Evolutionary conservation across 768 basidiomycete genomes (phyloP), one percentile per base, ranked within the genome.

Genomic region (Lepiota venenata): DNA sequence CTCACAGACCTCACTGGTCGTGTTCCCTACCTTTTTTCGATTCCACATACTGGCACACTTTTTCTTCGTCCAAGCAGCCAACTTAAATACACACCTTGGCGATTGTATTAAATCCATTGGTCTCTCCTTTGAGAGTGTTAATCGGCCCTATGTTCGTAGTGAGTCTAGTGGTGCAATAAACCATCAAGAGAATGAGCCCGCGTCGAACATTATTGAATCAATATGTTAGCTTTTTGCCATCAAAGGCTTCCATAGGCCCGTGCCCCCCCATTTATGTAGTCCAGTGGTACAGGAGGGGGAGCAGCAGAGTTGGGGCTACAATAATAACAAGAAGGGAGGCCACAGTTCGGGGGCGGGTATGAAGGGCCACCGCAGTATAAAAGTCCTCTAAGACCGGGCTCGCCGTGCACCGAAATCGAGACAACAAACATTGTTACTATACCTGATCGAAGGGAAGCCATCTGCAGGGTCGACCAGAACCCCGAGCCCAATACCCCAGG

Each of bases 31-130:
- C 65, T 64, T 15, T 38, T 69, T 25, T 38, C 32, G 1, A 10
- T 21, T 47, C 49, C 43, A 50, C 27, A 60, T 45, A 38, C 56
- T 56, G 12, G 63, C 58, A 1, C 67, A 68, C 50, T 55, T 61
- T 5, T 74, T 75, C 61, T 25, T 78, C 16, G 58, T 76, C 1
- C 75, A 76, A 60, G 75, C 72, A 0, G 57, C 74, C 4, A 64
- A 74, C 50, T 50, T 78, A 10, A 60, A 58, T 0, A 60, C 67
- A 3, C 76, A 75, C 52, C 74, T 74, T 0, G 71, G 70, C n/a
- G 69, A 45, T n/a, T 76, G 76, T 56, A 74, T 77, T 12, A 63
- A 73, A 6, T 74, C 74, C 14, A 75, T 74, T 8, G 76, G 76
- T 7, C 64, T 78, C 6, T 71, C 66, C 9, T 77, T 77, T 57